Percentiles rank a stretch among this genome's conserved stretches.
Conservation (phyloP, 1,139 yeast genomes). For the Geotrichum carabidarum region DNA sequence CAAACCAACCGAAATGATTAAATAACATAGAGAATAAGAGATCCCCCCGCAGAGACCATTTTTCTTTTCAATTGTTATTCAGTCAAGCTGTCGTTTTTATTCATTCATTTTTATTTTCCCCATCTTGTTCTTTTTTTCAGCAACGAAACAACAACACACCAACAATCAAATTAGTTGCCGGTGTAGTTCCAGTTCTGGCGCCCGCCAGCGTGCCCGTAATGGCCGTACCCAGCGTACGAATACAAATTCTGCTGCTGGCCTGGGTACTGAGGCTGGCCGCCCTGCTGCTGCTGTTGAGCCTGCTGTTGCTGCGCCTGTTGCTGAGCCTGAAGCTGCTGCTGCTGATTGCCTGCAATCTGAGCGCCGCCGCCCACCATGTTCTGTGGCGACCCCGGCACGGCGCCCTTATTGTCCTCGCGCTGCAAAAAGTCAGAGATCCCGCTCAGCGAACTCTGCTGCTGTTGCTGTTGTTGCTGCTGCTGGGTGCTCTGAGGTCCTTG, state of each 20-base stretch:
- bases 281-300: slow-evolving; percentile 22
- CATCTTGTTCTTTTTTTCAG: no score
- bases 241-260: slow-evolving; percentile 32
- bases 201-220: slow-evolving; percentile 26
- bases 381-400: slow-evolving; percentile 29
- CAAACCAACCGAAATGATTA: no score
- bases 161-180: no score
- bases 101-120: no score
- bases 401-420: slow-evolving; percentile 30
- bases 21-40: no score
- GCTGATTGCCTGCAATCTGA: slow-evolving; percentile 20
- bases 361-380: slow-evolving; percentile 18
- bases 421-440: slow-evolving; percentile 37
- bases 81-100: no score
- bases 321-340: slow-evolving; percentile 18
- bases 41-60: no score
- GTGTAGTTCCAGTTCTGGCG: slow-evolving; percentile 20
- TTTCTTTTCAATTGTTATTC: no score
- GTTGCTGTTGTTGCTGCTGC: slow-evolving; percentile 19
- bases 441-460: slow-evolving; percentile 23
- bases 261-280: slow-evolving; percentile 2
- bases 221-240: slow-evolving; percentile 34
- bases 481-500: slow-evolving; percentile 23
- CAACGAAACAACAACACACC: no score
- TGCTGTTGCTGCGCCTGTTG: slow-evolving; percentile 22